Evolutionary conservation across 2,329 filamentous ascomycete genomes (phyloP), one percentile per base, ranked within the genome.

Genomic region (Neobulgaria alba): DNA sequence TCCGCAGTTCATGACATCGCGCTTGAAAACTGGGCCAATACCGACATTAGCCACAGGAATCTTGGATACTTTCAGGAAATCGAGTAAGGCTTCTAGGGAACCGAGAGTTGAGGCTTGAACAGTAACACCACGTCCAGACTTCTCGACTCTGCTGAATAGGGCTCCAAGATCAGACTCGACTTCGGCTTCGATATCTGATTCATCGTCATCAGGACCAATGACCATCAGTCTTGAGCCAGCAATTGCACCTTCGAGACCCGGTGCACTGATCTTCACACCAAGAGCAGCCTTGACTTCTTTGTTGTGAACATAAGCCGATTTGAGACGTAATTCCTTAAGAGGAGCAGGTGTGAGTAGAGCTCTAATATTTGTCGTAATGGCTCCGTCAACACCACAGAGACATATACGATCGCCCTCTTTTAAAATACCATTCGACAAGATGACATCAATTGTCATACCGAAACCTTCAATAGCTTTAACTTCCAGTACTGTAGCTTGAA

Each of bases 381-480:
- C 82, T 19, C 93, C 92, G 60, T 96, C 92, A n/a, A 90, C 85
- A 72, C 92, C 92, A 60, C 92, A 98, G 33, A 98, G 67, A 4
- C 96, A 86, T 57, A 98, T 87, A 29, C 88, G 82, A 63, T 98
- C 92, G 49, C 92, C 92, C 68, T 98, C 92, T 48, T 81, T 79
- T 35, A 98, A 73, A 45, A 95, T 82, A 77, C 92, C 92, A 67
- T 98, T 98, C 43, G 87, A 94, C 39, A 98, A 68, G 54, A 98
- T 83, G 49, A 98, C 90, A 61, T 98, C 92, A 56, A 98, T 96
- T 33, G 92, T 98, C 64, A 95, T 98, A 61, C 92, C 92, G 50
- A 98, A 88, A 66, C 92, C 93, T 64, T 98, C 92, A 48, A 98
- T 95, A 36, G 94, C 86, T 77, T 98, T 98, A 64, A 98, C 92